Conservation (phyloP, 2,329 filamentous ascomycete genomes). For the Aspergillus sp. region DNA sequence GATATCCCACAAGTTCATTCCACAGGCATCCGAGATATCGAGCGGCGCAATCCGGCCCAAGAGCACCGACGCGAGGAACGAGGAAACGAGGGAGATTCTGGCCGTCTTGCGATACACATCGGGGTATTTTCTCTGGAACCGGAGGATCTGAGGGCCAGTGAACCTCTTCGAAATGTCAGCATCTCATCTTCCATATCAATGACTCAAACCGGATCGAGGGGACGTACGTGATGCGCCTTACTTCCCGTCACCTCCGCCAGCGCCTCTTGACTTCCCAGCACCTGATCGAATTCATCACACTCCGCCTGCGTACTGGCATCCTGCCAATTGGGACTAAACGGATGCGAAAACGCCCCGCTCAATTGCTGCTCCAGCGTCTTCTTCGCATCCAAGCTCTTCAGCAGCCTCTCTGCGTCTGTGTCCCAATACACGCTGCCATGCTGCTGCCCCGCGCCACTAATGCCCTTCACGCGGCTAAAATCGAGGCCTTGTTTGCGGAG, state of each 20-base stretch:
- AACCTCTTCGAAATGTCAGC: constrained; percentile 57
- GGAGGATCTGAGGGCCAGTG: constrained; percentile 92
- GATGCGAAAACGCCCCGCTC: constrained; percentile 64
- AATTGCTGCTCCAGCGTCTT: constrained; percentile 66
- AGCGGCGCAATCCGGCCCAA: constrained; percentile 78
- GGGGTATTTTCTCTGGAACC: constrained; percentile 72
- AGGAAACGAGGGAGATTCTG: constrained; percentile 88
- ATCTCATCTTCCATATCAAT: constrained; percentile 1
- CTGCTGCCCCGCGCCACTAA: constrained; percentile 92
- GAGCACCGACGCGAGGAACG: constrained; percentile 86
- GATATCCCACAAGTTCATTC: constrained; percentile 96
- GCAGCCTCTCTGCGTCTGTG: constrained; percentile 54
- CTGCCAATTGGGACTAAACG: constrained; percentile 94
- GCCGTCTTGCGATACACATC: constrained; percentile 71
- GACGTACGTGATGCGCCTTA: constrained; percentile 79
- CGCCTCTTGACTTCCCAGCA: constrained; percentile 56
- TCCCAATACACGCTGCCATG: constrained; percentile 97
- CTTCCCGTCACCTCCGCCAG: constrained; percentile 80
- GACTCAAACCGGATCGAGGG: not conserved
- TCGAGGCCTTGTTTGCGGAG: constrained; percentile 63
- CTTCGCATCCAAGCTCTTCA: constrained; percentile 53
- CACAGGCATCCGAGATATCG: constrained; percentile 89
- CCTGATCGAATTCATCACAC: constrained; percentile 77
- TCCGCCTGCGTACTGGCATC: constrained; percentile 89
- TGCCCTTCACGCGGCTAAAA: constrained; percentile 65